Evolutionary conservation across 768 basidiomycete genomes (phyloP).

Genomic region (Lentinula boryana): DNA sequence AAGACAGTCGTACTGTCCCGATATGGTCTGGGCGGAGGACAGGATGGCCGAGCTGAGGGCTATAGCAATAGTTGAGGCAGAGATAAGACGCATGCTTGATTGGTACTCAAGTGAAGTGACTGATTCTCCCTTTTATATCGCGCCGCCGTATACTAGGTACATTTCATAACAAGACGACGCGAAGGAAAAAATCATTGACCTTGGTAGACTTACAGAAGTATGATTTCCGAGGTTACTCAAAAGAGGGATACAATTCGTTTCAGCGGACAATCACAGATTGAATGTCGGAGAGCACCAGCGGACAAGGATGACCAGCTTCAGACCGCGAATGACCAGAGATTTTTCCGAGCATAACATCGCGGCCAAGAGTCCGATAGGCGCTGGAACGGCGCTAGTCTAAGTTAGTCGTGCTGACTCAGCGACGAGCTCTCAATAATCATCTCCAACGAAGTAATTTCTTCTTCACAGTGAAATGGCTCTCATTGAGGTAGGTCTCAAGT

Average conservation of each 20-base stretch:
- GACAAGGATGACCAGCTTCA: not conserved
- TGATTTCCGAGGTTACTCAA: not conserved
- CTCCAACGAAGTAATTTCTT: not conserved
- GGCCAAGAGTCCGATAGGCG: no score
- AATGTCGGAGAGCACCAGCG: not conserved
- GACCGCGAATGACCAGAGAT: not conserved
- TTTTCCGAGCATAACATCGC: not conserved
- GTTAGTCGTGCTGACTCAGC: not conserved
- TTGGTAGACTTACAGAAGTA: not conserved
- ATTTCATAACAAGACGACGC: not conserved
- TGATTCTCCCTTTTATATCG: not conserved
- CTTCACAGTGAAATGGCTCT: slow-evolving; percentile 33
- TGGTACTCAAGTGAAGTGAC: not conserved
- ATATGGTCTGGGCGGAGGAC: slow-evolving; percentile 31
- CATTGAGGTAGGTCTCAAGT: slow-evolving; percentile 39
- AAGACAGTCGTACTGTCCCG: slow-evolving; percentile 37
- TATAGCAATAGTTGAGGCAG: not conserved
- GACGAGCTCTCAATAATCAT: not conserved
- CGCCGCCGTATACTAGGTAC: not conserved
- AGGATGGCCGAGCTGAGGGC: slow-evolving; percentile 6
- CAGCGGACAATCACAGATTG: not conserved
- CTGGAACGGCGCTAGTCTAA: no score
- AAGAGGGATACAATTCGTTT: not conserved
- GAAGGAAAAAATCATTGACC: not conserved
- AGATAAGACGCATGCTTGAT: slow-evolving; percentile 1